A percentile compares a stretch with the other conserved stretches of the same genome.
Conservation (phyloP, 441 rosid genomes). For the Populus tomentosa region DNA sequence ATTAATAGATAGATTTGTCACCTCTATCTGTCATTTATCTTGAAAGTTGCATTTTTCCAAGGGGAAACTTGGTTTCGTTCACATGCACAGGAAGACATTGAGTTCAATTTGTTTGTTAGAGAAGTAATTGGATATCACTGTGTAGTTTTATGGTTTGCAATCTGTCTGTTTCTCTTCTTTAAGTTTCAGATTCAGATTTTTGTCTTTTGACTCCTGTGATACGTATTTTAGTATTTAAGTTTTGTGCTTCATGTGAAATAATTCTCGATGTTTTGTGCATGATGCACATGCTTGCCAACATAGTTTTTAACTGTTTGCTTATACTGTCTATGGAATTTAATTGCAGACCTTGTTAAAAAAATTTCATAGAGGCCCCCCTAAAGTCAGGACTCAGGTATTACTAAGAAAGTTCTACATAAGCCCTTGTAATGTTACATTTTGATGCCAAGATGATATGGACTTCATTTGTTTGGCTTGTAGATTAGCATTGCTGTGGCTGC, state of each 20-base stretch:
- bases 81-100: background rate
- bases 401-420: background rate
- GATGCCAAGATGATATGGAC: slow-evolving; percentile 13
- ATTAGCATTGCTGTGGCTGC: slow-evolving; percentile 99
- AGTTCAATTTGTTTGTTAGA: background rate
- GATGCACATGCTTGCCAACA: background rate
- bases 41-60: background rate
- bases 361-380: slow-evolving; percentile 94
- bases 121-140: background rate
- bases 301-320: slow-evolving; percentile 16
- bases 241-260: background rate
- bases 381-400: slow-evolving; percentile 92
- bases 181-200: background rate
- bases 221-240: background rate
- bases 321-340: slow-evolving; percentile 21
- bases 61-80: background rate
- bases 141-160: background rate
- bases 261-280: background rate
- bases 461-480: slow-evolving; percentile 43
- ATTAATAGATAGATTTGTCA: background rate
- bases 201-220: background rate
- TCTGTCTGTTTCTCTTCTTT: background rate
- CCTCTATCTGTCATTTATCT: background rate
- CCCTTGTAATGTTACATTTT: slow-evolving; percentile 1
- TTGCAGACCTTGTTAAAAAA: slow-evolving; percentile 84